Evolutionary conservation across 2,329 filamentous ascomycete species (phyloP).

Genomic region (Didymella sp.): DNA sequence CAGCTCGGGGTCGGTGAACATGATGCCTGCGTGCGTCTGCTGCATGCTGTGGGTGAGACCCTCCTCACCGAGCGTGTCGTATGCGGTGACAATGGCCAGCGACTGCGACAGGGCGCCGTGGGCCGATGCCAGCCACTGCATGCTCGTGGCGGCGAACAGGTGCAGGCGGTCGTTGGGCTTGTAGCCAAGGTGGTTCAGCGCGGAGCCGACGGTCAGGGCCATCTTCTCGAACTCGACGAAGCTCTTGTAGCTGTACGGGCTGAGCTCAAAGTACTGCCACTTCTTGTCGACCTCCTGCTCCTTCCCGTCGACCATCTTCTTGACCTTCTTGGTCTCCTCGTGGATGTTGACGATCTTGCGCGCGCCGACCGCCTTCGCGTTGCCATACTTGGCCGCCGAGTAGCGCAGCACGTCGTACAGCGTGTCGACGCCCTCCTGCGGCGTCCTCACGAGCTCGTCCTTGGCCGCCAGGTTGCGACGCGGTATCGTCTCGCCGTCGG

Average conservation of each 20-base stretch:
- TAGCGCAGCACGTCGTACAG: slow-evolving; percentile 79
- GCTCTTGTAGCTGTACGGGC: slow-evolving; percentile 75
- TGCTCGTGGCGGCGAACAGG: slow-evolving; percentile 80
- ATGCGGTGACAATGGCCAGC: slow-evolving; percentile 90
- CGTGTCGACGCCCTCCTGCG: slow-evolving; percentile 74
- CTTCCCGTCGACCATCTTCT: slow-evolving; percentile 85
- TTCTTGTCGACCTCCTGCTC: slow-evolving; percentile 84
- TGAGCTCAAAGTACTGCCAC: slow-evolving; percentile 89
- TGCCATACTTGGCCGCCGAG: slow-evolving; percentile 65
- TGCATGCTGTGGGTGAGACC: slow-evolving; percentile 85
- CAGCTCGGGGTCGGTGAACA: slow-evolving; percentile 86
- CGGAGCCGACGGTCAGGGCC: slow-evolving; percentile 72
- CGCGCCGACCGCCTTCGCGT: slow-evolving; percentile 65
- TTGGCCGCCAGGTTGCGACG: slow-evolving; percentile 75
- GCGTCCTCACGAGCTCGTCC: slow-evolving; percentile 70
- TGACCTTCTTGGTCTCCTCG: slow-evolving; percentile 84
- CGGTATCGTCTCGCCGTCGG: slow-evolving; percentile 83
- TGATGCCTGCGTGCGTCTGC: slow-evolving; percentile 79
- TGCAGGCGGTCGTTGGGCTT: slow-evolving; percentile 73
- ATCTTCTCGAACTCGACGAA: slow-evolving; percentile 80
- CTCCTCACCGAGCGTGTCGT: slow-evolving; percentile 86
- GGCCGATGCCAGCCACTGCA: slow-evolving; percentile 83
- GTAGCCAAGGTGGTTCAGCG: slow-evolving; percentile 76
- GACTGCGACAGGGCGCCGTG: slow-evolving; percentile 83
- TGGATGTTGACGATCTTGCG: slow-evolving; percentile 79